A percentile compares a stretch with the other conserved stretches of the same genome.
These are phyloP conservation scores for Orbilia brochopaga DNA, from an alignment of 2,329 filamentous ascomycete genomes.

Conservation along the genomic window DNA sequence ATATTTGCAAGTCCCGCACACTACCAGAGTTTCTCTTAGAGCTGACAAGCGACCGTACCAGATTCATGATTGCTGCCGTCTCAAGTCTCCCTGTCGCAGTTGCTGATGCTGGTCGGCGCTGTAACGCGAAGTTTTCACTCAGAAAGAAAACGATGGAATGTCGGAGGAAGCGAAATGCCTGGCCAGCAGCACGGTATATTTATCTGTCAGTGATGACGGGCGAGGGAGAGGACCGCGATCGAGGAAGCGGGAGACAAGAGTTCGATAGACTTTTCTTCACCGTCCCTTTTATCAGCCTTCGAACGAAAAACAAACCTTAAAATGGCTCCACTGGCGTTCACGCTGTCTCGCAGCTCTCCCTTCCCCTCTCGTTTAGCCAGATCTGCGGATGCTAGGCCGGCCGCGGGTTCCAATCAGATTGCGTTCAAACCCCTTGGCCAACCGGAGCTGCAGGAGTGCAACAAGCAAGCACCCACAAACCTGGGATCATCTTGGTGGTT, in stretches of 20 bases:
- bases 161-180: background rate
- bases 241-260: conserved; percentile 24
- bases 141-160: background rate
- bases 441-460: conserved; percentile 32
- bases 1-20: conserved; percentile 45
- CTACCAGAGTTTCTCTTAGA: conserved; percentile 37
- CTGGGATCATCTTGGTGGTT: background rate
- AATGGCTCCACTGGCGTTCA: conserved; percentile 31
- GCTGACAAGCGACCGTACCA: conserved; percentile 48
- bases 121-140: background rate
- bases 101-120: conserved; percentile 14
- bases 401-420: conserved; percentile 24
- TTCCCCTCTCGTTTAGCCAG: conserved; percentile 28
- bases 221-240: conserved; percentile 35
- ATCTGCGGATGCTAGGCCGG: conserved; percentile 31
- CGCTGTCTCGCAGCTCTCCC: conserved; percentile 28
- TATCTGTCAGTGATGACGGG: background rate
- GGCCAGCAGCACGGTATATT: background rate
- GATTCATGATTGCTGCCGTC: conserved; percentile 33
- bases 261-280: conserved; percentile 19
- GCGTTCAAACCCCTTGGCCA: conserved; percentile 22
- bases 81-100: conserved; percentile 16
- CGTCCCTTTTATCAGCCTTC: conserved; percentile 45
- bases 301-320: conserved; percentile 26
- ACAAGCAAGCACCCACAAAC: conserved; percentile 10